Percentiles rank a stretch among this genome's conserved stretches.
Conservation (phyloP, 176 grass and related monocot species). For the Oropetium thomaeum region DNA sequence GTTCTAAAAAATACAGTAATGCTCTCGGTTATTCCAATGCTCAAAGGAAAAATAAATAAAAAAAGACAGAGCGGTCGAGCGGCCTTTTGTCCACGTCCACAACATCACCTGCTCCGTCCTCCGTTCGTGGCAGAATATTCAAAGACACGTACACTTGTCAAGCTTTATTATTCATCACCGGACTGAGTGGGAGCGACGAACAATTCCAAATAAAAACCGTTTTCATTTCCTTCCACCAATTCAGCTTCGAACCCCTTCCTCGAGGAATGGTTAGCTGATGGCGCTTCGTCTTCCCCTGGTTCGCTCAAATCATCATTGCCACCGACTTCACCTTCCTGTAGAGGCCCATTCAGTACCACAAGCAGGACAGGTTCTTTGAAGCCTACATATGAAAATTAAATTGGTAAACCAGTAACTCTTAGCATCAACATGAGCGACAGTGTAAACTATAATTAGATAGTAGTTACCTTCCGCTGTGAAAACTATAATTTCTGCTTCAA, state of each 20-base stretch:
- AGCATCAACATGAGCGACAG: background rate
- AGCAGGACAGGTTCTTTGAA: conserved; percentile 6
- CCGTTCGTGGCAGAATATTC: background rate
- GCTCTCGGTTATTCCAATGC: too few species aligned
- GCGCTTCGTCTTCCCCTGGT: conserved; percentile 18
- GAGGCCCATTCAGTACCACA: conserved; percentile 65
- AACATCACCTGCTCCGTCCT: background rate
- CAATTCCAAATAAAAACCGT: background rate
- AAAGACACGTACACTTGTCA: background rate
- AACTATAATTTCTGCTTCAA: conserved; percentile 87
- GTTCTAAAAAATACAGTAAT: too few species aligned
- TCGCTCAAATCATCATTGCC: conserved; percentile 21
- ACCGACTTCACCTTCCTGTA: conserved; percentile 42
- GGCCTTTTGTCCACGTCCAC: conserved; percentile 5
- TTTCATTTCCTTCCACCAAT: conserved; percentile 34
- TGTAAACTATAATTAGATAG: background rate
- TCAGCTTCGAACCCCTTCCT: conserved; percentile 48
- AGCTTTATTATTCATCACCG: background rate
- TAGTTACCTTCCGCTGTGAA: conserved; percentile 50
- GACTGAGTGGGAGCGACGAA: background rate
- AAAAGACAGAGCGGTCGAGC: background rate
- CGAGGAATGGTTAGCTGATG: background rate
- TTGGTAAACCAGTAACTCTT: background rate
- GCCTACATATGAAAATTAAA: conserved; percentile 35
- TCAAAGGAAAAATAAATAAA: background rate